These are phyloP conservation scores for Sarocladium strictum DNA, from an alignment of 2,329 filamentous ascomycete species.

Conservation along the genomic window DNA sequence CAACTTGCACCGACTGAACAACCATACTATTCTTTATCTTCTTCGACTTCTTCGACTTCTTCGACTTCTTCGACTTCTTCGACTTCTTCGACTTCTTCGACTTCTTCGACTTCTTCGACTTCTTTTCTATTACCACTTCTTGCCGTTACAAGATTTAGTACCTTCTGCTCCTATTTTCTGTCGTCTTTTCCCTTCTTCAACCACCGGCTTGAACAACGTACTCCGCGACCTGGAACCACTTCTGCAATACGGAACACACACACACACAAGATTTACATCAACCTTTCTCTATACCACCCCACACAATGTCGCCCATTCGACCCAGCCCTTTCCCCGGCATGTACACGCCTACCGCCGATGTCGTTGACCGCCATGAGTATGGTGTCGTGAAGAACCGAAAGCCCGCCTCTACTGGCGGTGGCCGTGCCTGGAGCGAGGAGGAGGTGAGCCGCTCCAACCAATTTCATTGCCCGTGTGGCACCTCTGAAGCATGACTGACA, in stretches of 20 bases:
- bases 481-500: neutral
- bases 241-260: no score
- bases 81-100: neutral
- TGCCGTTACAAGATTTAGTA: no score
- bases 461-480: no score
- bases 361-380: slow-evolving; percentile 51
- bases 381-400: slow-evolving; percentile 61
- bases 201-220: no score
- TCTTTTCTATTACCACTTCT: no score
- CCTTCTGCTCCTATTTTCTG: no score
- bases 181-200: neutral
- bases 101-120: no score
- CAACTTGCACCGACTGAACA: neutral
- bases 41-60: slow-evolving; percentile 11
- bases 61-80: neutral
- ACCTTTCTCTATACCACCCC: neutral
- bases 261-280: neutral
- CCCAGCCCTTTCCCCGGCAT: slow-evolving; percentile 36
- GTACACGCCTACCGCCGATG: slow-evolving; percentile 48
- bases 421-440: slow-evolving; percentile 79
- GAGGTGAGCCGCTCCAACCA: slow-evolving; percentile 70
- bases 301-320: slow-evolving; percentile 48
- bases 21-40: slow-evolving; percentile 3
- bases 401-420: slow-evolving; percentile 64
- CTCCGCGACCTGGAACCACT: no score